Percentiles rank a stretch among this genome's conserved stretches.
Evolutionary conservation across 2,329 filamentous ascomycete species (phyloP).

Genomic region (Endothia cerciana): DNA sequence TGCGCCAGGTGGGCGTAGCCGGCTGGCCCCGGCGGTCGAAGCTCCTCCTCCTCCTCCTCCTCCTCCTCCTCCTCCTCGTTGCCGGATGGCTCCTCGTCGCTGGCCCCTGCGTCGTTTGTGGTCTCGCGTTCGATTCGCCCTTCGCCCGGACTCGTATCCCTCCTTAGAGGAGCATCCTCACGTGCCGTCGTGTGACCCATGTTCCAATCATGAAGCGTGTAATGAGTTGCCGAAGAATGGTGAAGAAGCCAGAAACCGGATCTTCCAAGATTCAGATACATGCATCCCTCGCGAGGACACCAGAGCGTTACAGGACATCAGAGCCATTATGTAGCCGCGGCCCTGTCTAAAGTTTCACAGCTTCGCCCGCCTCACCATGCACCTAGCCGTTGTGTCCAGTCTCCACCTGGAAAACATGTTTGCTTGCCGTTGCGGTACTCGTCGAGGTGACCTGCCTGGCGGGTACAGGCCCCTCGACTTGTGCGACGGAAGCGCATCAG

Average conservation of each 20-base stretch:
- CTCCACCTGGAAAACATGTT: background rate
- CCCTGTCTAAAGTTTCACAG: background rate
- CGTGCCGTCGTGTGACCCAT: background rate
- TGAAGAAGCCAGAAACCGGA: no score
- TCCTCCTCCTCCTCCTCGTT: background rate
- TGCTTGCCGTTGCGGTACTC: conserved; percentile 12
- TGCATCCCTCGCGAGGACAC: background rate
- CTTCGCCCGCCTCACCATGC: background rate
- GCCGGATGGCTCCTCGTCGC: background rate
- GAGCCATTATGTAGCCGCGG: background rate
- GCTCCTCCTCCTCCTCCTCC: no score
- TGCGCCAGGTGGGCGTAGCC: conserved; percentile 25
- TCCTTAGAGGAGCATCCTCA: background rate
- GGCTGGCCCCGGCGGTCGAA: background rate
- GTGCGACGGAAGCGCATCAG: background rate
- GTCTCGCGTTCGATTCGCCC: background rate
- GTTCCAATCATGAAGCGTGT: background rate
- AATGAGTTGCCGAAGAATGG: background rate
- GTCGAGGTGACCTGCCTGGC: background rate
- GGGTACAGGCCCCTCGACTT: conserved; percentile 1
- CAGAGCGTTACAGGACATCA: background rate
- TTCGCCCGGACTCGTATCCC: background rate
- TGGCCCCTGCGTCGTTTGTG: background rate
- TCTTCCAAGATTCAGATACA: no score
- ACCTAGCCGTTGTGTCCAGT: background rate